Evolutionary conservation across 2,329 filamentous ascomycete species (phyloP).

Genomic region (Exutisphaerella laricina): DNA sequence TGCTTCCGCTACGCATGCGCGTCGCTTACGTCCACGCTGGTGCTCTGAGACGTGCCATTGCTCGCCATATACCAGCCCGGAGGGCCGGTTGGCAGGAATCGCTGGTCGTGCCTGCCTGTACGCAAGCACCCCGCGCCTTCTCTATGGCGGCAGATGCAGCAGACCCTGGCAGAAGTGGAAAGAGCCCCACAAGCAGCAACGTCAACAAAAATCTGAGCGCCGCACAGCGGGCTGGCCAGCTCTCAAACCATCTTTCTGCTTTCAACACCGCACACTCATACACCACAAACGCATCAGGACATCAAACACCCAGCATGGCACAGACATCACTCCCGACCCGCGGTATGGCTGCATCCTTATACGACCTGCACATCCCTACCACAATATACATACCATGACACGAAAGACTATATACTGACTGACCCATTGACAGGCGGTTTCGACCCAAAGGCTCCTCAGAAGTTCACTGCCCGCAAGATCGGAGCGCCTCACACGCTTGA

Average conservation of each 20-base stretch:
- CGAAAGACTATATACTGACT: conserved; percentile 2
- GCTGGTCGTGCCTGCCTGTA: conserved; percentile 9
- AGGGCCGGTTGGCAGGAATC: conserved; percentile 1
- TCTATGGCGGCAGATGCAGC: too few species aligned
- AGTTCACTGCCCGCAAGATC: conserved; percentile 79
- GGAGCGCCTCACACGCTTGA: conserved; percentile 88
- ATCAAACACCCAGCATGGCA: conserved; percentile 12
- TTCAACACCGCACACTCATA: conserved; percentile 5
- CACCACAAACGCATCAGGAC: conserved; percentile 11
- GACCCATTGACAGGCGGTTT: conserved; percentile 16
- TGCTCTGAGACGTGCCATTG: conserved; percentile 12
- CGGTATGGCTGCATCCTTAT: conserved; percentile 6
- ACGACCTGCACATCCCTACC: too few species aligned
- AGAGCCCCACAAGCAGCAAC: conserved; percentile 18
- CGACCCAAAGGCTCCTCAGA: conserved; percentile 53
- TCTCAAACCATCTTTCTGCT: conserved; percentile 22
- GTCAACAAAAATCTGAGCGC: conserved; percentile 24
- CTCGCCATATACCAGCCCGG: conserved; percentile 5
- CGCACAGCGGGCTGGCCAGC: conserved; percentile 19
- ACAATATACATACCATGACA: too few species aligned
- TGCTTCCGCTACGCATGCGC: conserved; percentile 15
- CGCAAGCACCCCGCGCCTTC: conserved; percentile 11
- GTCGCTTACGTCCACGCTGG: conserved; percentile 4
- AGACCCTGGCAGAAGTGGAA: conserved; percentile 17
- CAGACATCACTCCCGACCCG: conserved; percentile 24